Base-by-base conservation (phyloP, 2,329 filamentous ascomycete species). In the Xylariaceae sp. region DNA sequence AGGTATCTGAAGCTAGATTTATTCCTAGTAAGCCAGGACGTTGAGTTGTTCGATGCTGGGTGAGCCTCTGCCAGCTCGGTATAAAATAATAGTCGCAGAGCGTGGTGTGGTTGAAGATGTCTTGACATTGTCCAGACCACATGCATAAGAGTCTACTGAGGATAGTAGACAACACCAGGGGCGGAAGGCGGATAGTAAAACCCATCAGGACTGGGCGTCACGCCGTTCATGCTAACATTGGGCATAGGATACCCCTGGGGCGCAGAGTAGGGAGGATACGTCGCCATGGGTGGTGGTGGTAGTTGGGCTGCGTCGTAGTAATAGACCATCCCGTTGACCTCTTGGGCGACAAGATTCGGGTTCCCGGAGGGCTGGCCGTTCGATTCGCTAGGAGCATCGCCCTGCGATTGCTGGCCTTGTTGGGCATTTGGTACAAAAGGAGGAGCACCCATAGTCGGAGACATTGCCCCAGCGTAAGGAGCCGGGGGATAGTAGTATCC, bases 241-340 rank as follows among this genome's bases (percentile, higher is more conserved):
- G 65, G 55, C 36, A 67, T 64, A 49, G 55, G 46, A 35, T 79
- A 85, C 35, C 66, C 55, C 38, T 67, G 71, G 24, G 67, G 56
- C 5, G 67, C 52, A 35, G 67, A 63, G 42, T 70, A 73, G 1
- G 61, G 37, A 19, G 65, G 61, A 43, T 73, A 75, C 14, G 56
- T 49, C 31, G 63, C 55, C 43, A 75, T 64, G 1, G 72, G 63
- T 17, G 75, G 65, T n/a, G n/a, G n/a, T 30, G 75, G 65, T 30
- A 89, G 64, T 52, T 88, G 81, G n/a, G 79, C 72, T 6, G 85
- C 72, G 52, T 94, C 84, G 50, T 88, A 89, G 56, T 94, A 98
- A 59, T 94, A 96, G 1, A 94, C 88, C 74, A 93, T 96, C 41
- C 92, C 92, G 47, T 94, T 94, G 43, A 81, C 80, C 63, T 96